Percentiles rank a stretch among this genome's conserved stretches.
Conservation (phyloP, 441 rosid genomes). For the Erodium chrysanthum region DNA sequence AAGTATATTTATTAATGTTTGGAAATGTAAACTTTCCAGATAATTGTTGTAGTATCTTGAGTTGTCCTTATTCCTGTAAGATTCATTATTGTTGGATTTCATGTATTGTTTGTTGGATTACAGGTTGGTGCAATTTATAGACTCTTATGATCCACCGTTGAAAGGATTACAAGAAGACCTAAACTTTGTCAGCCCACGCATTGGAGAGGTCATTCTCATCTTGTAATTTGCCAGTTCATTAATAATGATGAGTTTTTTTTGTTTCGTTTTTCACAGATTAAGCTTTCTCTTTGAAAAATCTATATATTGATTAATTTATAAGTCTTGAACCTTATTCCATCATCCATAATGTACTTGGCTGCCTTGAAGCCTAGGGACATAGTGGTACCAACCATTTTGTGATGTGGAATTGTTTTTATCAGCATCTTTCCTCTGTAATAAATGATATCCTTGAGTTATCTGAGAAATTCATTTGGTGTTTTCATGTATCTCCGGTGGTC, state of each 20-base stretch:
- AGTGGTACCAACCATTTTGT: not conserved
- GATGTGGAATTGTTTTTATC: not conserved
- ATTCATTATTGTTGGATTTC: not conserved
- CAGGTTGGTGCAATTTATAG: conserved; percentile 95
- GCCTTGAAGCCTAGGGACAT: not conserved
- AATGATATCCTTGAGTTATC: conserved; percentile 3
- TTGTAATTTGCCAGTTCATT: conserved; percentile 7
- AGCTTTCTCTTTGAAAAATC: not conserved
- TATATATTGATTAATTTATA: not conserved
- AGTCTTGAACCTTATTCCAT: conserved; percentile 3
- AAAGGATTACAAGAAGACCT: conserved; percentile 98
- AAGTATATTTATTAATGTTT: not conserved
- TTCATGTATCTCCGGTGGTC: not conserved
- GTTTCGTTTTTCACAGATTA: not conserved
- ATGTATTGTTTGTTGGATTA: conserved; percentile 19
- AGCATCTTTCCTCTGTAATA: not conserved
- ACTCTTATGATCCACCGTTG: conserved; percentile 92
- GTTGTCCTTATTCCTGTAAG: not conserved
- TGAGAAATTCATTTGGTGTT: conserved; percentile 4
- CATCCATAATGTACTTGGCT: not conserved
- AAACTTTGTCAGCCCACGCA: conserved; percentile 96
- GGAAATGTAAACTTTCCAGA: not conserved
- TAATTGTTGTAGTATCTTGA: not conserved
- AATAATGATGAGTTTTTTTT: not conserved
- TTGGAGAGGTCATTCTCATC: conserved; percentile 75